Base-by-base conservation (phyloP, 768 basidiomycete genomes). In the Kwoniella dejecticola region DNA sequence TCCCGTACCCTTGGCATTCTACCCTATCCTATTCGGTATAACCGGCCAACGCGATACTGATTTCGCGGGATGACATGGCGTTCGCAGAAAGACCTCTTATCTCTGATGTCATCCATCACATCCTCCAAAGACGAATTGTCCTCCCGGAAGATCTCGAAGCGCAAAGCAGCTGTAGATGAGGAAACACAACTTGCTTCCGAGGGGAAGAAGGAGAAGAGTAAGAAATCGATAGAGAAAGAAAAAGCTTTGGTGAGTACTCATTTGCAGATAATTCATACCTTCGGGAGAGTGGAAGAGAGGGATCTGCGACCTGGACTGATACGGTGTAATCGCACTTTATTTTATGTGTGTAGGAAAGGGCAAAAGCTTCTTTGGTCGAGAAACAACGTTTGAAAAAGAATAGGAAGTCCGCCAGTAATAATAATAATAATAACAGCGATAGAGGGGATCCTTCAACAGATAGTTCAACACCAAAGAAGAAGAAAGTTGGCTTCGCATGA, bases 41-140 rank as follows among this genome's bases (percentile, higher is more conserved):
- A n/a, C n/a, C n/a, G n/a, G n/a, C n/a, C n/a, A n/a, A n/a, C n/a
- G n/a, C n/a, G 21, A 44, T 44, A 6, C 6, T 44, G 19, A 19
- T 12, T 44, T 44, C 42, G 36, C 42, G 42, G 42, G 11, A 3
- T 12, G 24, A 5, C 13, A 23, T 13, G 12, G 13, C n/a, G n/a
- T n/a, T 26, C 27, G 11, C 46, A 60, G 58, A 50, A 49, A 24
- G 58, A 50, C 36, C 50, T 60, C 24, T 23, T 60, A 27, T 60
- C 50, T 26, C 24, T 60, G n/a, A 60, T 60, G 29, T 60, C 58
- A 31, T 40, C 33, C 12, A 52, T 60, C 5, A 60, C 58, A 33
- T 50, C 49, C 17, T 31, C 7, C 21, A 60, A 50, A 31, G 58
- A 60, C 19, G 19, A 12, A 6, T 24, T 12, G 21, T 40, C 58